Conservation (phyloP, 805 yeast species). For the Nakazawaea populi region DNA sequence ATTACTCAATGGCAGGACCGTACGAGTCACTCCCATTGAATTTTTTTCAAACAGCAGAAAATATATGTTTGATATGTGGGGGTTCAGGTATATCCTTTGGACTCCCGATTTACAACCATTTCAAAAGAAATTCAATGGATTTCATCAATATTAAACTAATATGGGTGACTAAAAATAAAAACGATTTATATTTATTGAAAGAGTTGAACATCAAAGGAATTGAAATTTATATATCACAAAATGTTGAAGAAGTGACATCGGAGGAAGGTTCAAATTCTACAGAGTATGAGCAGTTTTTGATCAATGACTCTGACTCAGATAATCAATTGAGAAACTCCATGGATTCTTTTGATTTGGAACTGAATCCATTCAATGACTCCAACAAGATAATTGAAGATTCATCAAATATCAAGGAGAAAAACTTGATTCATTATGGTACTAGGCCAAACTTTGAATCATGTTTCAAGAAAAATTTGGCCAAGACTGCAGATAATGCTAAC, state of each 20-base stretch:
- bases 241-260: neutral
- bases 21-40: constrained; percentile 38
- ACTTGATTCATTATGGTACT: constrained; percentile 22
- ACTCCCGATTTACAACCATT: constrained; percentile 41
- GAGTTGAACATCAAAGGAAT: constrained; percentile 29
- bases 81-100: constrained; percentile 73
- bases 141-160: constrained; percentile 31
- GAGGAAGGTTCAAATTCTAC: neutral
- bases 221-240: constrained; percentile 32
- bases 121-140: constrained; percentile 21
- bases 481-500: constrained; percentile 27
- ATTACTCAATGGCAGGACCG: constrained; percentile 34
- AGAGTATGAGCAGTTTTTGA: constrained; percentile 7
- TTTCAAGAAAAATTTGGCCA: constrained; percentile 23
- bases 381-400: neutral
- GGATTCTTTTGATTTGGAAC: constrained; percentile 17
- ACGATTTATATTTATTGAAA: constrained; percentile 42
- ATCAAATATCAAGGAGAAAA: constrained; percentile 7
- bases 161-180: constrained; percentile 47
- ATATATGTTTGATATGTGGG: constrained; percentile 54
- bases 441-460: constrained; percentile 37
- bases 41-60: constrained; percentile 42
- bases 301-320: constrained; percentile 8
- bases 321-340: constrained; percentile 9
- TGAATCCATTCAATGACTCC: constrained; percentile 16